phyloP scores from a whole-genome alignment of 2,329 filamentous ascomycete genomes.

The Onygena corvina region DNA sequence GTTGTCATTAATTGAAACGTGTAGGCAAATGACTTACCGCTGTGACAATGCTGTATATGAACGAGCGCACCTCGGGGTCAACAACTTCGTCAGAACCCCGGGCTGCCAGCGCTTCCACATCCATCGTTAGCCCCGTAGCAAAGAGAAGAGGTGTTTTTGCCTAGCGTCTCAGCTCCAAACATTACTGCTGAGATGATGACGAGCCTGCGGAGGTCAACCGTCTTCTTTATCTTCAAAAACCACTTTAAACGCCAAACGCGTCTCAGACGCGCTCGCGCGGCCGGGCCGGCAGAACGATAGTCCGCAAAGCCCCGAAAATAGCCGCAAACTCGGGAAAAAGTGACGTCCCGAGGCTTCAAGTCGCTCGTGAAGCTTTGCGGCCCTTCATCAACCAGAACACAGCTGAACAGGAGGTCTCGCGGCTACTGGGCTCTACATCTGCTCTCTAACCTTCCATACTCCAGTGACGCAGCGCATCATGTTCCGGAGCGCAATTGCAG shows the following conservation, averaged over 20 bases:
- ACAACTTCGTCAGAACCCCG: slow-evolving; percentile 43
- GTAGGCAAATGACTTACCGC: slow-evolving; percentile 53
- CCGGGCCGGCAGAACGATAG: neutral
- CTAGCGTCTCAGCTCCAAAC: neutral
- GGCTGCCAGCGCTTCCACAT: slow-evolving; percentile 28
- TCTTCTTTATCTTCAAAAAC: neutral
- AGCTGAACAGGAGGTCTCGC: neutral
- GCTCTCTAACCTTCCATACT: neutral
- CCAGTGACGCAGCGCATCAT: slow-evolving; percentile 16
- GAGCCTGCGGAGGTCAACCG: neutral
- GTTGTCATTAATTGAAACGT: neutral
- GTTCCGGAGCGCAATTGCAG: slow-evolving; percentile 28
- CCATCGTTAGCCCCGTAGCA: slow-evolving; percentile 25
- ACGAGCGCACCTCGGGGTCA: slow-evolving; percentile 82
- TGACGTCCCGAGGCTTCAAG: slow-evolving; percentile 8
- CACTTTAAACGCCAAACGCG: slow-evolving; percentile 2
- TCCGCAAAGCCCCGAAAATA: neutral
- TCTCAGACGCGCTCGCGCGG: neutral
- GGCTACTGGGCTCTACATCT: neutral
- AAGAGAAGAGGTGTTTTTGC: neutral
- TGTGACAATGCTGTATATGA: slow-evolving; percentile 86
- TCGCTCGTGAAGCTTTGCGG: slow-evolving; percentile 1
- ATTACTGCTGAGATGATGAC: too few species aligned
- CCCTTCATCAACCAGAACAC: neutral
- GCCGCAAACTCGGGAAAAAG: neutral